phyloP scores from a whole-genome alignment of 2,329 filamentous ascomycete genomes.

The Trichoderma oligosporum region DNA sequence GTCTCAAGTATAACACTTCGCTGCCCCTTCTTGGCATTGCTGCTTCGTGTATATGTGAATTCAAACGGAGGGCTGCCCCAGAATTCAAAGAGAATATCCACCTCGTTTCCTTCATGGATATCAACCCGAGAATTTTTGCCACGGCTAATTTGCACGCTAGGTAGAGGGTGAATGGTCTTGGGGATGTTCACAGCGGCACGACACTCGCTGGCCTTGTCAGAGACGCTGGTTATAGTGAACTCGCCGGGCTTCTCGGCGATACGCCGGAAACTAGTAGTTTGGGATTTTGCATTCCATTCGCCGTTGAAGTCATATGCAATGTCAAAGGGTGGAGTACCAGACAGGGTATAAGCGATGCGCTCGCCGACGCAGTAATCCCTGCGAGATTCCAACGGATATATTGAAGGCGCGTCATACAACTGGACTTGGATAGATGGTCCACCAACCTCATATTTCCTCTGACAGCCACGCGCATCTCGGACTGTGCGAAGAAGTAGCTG shows the following conservation, averaged over 20 bases:
- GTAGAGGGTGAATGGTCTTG: slow-evolving; percentile 86
- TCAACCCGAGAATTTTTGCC: slow-evolving; percentile 78
- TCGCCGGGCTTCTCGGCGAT: slow-evolving; percentile 87
- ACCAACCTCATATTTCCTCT: slow-evolving; percentile 67
- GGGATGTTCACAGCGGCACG: slow-evolving; percentile 72
- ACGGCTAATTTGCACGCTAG: slow-evolving; percentile 83
- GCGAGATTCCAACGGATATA: slow-evolving; percentile 79
- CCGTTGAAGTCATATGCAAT: slow-evolving; percentile 88
- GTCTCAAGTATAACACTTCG: slow-evolving; percentile 83
- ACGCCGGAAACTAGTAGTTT: slow-evolving; percentile 82
- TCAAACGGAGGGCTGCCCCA: slow-evolving; percentile 95
- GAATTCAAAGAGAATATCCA: slow-evolving; percentile 92
- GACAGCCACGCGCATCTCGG: slow-evolving; percentile 81
- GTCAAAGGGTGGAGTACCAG: slow-evolving; percentile 87
- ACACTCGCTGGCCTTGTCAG: slow-evolving; percentile 85
- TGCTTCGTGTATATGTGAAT: slow-evolving; percentile 92
- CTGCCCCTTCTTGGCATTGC: slow-evolving; percentile 76
- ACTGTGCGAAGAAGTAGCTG: slow-evolving; percentile 86
- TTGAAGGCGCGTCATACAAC: slow-evolving; percentile 88
- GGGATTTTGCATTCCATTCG: slow-evolving; percentile 72
- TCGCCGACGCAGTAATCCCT: slow-evolving; percentile 94
- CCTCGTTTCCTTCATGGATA: slow-evolving; percentile 94
- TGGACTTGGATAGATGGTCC: slow-evolving; percentile 81
- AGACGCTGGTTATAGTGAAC: slow-evolving; percentile 81
- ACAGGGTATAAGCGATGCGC: slow-evolving; percentile 85